Conservation (phyloP, 371 early-diverging fungal genomes). For the Mucor mucedo region DNA sequence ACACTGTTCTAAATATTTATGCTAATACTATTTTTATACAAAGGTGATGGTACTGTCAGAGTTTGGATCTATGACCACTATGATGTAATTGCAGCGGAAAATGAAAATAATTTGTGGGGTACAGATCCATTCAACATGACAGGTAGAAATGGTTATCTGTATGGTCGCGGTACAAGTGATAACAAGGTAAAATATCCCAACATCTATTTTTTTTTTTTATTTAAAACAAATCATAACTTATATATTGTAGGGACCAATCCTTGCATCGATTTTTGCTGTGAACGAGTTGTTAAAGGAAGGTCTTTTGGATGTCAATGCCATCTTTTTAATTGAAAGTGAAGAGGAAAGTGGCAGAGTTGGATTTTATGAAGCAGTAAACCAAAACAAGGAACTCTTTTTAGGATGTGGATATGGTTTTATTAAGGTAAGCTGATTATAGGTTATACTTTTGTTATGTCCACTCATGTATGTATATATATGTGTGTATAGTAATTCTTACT, state of each 20-base stretch:
- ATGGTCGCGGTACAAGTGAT: slow-evolving; percentile 83
- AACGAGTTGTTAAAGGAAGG: slow-evolving; percentile 69
- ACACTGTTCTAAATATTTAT: not conserved
- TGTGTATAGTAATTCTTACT: slow-evolving; percentile 63
- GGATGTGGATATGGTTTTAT: slow-evolving; percentile 72
- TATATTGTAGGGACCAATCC: not conserved
- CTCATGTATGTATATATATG: too few species aligned
- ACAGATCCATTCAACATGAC: slow-evolving; percentile 51
- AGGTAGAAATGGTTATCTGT: slow-evolving; percentile 76
- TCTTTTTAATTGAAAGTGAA: slow-evolving; percentile 85
- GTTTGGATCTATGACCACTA: slow-evolving; percentile 90
- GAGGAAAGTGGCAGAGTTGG: slow-evolving; percentile 83
- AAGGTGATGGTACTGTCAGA: slow-evolving; percentile 24
- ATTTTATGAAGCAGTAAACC: slow-evolving; percentile 66
- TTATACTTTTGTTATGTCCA: too few species aligned
- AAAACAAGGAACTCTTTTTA: slow-evolving; percentile 63
- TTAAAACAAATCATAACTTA: not conserved
- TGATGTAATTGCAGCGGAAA: slow-evolving; percentile 78
- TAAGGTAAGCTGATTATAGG: slow-evolving; percentile 30
- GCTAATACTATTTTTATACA: not conserved
- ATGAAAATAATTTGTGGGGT: slow-evolving; percentile 59
- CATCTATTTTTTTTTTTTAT: not conserved
- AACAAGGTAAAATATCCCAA: slow-evolving; percentile 57
- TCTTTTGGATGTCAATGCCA: slow-evolving; percentile 66
- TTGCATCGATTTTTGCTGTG: slow-evolving; percentile 78